A percentile compares a stretch with the other conserved stretches of the same genome.
Evolutionary conservation across 345 rosid species (phyloP).

Genomic region (Brassica nigra): DNA sequence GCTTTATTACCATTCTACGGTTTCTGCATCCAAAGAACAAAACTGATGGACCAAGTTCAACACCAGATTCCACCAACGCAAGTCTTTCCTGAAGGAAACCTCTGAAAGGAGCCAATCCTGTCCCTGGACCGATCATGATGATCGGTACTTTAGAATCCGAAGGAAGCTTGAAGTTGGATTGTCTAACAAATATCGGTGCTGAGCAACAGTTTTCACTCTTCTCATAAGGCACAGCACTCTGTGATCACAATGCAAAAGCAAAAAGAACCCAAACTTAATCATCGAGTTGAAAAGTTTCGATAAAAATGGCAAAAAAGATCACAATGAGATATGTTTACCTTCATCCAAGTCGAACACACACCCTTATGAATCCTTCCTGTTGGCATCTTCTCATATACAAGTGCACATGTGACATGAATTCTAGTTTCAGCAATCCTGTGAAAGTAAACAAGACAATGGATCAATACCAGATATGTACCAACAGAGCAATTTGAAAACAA

Average conservation of each 20-base stretch:
- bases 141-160: slow-evolving; percentile 71
- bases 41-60: slow-evolving; percentile 75
- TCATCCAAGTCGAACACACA: slow-evolving; percentile 77
- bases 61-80: slow-evolving; percentile 70
- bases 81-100: slow-evolving; percentile 97
- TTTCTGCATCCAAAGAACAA: slow-evolving; percentile 97
- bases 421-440: slow-evolving; percentile 77
- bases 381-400: slow-evolving; percentile 81
- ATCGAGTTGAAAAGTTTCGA: too few relatives aligned
- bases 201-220: slow-evolving; percentile 70
- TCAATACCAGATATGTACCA: slow-evolving; percentile 6
- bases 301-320: neutral
- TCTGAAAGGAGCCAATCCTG: slow-evolving; percentile 98
- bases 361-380: slow-evolving; percentile 56
- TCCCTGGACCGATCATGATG: slow-evolving; percentile 96
- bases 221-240: slow-evolving; percentile 76
- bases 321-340: slow-evolving; percentile 39
- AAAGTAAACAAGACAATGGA: neutral
- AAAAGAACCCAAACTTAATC: too few relatives aligned
- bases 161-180: slow-evolving; percentile 79
- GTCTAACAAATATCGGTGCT: slow-evolving; percentile 54
- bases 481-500: neutral
- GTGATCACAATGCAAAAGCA: slow-evolving; percentile 9
- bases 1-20: slow-evolving; percentile 59
- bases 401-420: slow-evolving; percentile 97